These are phyloP conservation scores for Sporothrix luriei DNA, from an alignment of 2,329 filamentous ascomycete genomes.

Conservation along the genomic window DNA sequence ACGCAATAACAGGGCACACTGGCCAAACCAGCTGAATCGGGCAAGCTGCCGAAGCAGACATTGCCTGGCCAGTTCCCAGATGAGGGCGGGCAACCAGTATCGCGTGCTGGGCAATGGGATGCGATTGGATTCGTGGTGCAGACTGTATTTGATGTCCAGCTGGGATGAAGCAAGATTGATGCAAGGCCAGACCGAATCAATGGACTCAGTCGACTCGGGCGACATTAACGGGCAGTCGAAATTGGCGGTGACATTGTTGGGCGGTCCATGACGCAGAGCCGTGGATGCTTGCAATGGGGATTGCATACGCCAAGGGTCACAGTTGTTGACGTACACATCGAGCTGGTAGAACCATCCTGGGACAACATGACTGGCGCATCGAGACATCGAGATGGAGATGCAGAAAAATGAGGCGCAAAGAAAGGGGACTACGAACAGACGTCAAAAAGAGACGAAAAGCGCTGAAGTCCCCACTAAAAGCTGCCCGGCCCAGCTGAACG, in stretches of 20 bases:
- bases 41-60: slow-evolving; percentile 16
- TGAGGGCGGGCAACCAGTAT: not conserved
- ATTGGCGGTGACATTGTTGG: not conserved
- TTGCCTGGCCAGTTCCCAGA: not conserved
- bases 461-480: not conserved
- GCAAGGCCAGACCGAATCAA: not conserved
- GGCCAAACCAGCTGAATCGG: not conserved
- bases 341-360: too few species aligned
- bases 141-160: not conserved
- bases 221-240: not conserved
- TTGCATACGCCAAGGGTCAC: not conserved
- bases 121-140: not conserved
- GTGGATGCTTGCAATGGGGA: not conserved
- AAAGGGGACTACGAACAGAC: not conserved
- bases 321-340: too few species aligned
- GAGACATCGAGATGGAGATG: too few species aligned
- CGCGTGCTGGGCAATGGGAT: too few species aligned
- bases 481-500: slow-evolving; percentile 27
- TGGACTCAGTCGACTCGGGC: not conserved
- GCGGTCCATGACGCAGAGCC: not conserved
- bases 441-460: not conserved
- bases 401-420: too few species aligned
- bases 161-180: slow-evolving; percentile 4
- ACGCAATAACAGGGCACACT: not conserved
- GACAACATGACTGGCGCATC: too few species aligned